Base-by-base conservation (phyloP, 495 filamentous ascomycete genomes). In the Daldinia bambusicola region DNA sequence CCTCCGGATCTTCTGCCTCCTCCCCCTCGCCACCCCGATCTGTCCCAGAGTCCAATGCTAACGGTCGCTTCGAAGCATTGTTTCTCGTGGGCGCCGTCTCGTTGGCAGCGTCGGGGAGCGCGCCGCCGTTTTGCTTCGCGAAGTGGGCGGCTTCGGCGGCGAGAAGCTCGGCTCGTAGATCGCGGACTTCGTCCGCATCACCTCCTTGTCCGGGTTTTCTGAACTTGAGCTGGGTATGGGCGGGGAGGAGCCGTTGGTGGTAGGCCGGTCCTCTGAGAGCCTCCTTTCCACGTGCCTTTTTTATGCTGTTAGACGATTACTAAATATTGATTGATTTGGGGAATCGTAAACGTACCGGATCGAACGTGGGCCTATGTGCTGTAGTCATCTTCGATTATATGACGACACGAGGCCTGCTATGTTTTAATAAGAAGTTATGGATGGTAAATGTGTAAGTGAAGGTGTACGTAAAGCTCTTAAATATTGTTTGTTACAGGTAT, bases 201-300 rank as follows among this genome's bases (percentile, higher is more conserved):
- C 91, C 90, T 72, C 95, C 95, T 84, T 99, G 95, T 57, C 94
- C 93, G 31, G 90, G 86, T 84, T 98, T 89, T 48, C 91, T 90
- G 70, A 90, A 89, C 81, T 99, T 99, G 73, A 99, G 88, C 74
- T 91, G 89, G 37, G 90, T 98, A 76, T 98, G 89, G 9, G 95
- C 95, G 4, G 95, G 96, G 2, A 97, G 89, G 10, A 98, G 90
- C 59, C 95, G 90, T 84, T 98, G 95, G 79, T 99, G 95, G 81
- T 98, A 98, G 64, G 95, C 95, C 41, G 93, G 92, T 14, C 95
- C 95, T 72, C 94, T 90, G 60, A 92, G 91, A 76, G 94, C 92
- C 79, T 99, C 95, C 87, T 97, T 97, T 71, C 96, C 95, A 77
- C 90, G 90, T 43, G 95, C 94, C 92, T 94, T 66, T 66, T 58